Base-by-base conservation (phyloP, 192 early-diverging fungal species). In the Backusella tarrabulga region DNA sequence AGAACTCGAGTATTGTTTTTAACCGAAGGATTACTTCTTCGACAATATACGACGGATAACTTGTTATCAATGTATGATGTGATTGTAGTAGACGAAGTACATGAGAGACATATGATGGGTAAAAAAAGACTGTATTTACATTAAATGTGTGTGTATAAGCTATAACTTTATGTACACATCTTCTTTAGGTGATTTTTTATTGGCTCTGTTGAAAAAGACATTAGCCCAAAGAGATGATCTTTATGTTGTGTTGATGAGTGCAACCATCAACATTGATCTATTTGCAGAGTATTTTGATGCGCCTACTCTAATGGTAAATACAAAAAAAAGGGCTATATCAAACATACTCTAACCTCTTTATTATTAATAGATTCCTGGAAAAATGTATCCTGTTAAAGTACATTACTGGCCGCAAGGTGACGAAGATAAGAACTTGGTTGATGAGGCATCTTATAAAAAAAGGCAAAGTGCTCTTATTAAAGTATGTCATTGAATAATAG, bases 51-150 rank as follows among this genome's bases (percentile, higher is more conserved):
- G 15, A 76, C 81, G 12, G 91, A 95, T 77, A 86, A 84, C 3
- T 81, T 75, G 9, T 80, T 94, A 1, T 86, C 87, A 2, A 77
- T 71, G 34, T 93, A 94, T 67, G 87, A 93, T 67, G 88, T 93
- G 9, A 89, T 97, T 38, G 88, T 97, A 36, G 92, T 95, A 21
- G 96, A 97, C 70, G 96, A 97, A 76, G 94, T 97, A 4, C 96
- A 97, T 74, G 96, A 97, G 83, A 83, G 85, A 9, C 85, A 86
- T 52, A 52, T 86, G 74, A 81, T 81, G 74, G 80, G 83, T 83
- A 77, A 79, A 29, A 14, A 19, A 29, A 56, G 0, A 44, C 19
- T 17, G n/a, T 26, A 14, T 42, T 34, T 11, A 68, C 67, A 6
- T 9, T 21, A 19, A 35, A 4, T 23, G 23, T 32, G 12, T 67